A percentile compares a stretch with the other conserved stretches of the same genome.
Evolutionary conservation across 768 basidiomycete species (phyloP).

Genomic region (Psilocybe subaeruginosa): DNA sequence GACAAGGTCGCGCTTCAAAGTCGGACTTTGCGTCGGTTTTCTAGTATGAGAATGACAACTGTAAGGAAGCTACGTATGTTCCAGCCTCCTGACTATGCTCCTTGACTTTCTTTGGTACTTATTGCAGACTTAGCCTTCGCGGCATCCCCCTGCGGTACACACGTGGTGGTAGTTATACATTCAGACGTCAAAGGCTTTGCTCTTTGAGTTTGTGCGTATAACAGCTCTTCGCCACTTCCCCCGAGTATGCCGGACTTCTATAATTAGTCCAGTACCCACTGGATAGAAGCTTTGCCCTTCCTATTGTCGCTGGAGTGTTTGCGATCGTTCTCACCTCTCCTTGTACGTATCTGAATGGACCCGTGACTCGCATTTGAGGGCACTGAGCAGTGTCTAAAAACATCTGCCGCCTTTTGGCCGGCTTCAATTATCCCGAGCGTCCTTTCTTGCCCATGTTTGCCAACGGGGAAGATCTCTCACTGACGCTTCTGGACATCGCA

Average conservation of each 20-base stretch:
- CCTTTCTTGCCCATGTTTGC: not conserved
- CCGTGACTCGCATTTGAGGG: not conserved
- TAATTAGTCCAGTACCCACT: not conserved
- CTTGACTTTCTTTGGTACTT: too few species aligned
- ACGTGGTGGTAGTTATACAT: not conserved
- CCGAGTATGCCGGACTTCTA: not conserved
- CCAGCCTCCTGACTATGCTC: too few species aligned
- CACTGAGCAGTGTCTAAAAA: not conserved
- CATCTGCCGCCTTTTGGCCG: not conserved
- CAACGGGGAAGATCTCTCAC: not conserved
- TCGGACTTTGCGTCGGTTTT: too few species aligned
- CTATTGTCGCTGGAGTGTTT: not conserved
- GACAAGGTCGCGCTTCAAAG: too few species aligned
- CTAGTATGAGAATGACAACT: too few species aligned
- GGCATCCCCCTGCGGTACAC: not conserved
- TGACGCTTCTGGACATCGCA: not conserved
- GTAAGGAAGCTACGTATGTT: too few species aligned
- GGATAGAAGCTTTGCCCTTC: not conserved
- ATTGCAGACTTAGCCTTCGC: not conserved
- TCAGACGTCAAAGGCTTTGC: not conserved
- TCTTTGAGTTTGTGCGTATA: not conserved
- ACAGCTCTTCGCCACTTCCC: not conserved
- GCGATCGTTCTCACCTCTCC: not conserved
- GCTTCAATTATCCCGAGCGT: not conserved
- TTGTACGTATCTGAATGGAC: not conserved